phyloP scores from a whole-genome alignment of 2,329 filamentous ascomycete genomes.

The Calonectria ilicicola region DNA sequence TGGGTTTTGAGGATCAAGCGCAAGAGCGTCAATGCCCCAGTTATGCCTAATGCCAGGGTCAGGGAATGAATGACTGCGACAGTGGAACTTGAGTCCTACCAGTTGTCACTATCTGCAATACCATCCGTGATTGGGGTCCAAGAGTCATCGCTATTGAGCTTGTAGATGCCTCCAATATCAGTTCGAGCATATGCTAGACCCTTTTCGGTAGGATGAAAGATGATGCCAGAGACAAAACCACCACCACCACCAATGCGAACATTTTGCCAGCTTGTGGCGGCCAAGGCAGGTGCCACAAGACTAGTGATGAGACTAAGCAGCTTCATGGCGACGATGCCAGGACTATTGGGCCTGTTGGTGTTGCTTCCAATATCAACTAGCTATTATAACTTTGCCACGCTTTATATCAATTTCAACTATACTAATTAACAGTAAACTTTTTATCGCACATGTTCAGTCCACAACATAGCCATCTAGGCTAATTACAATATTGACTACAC shows the following conservation, averaged over 20 bases:
- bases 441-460: not conserved
- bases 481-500: not conserved
- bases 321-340: not conserved
- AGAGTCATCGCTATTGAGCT: constrained; percentile 63
- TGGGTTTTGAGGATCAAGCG: constrained; percentile 65
- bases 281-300: not conserved
- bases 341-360: not conserved
- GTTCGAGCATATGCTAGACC: constrained; percentile 65
- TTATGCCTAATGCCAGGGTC: constrained; percentile 53
- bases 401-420: not conserved
- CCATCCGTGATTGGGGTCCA: constrained; percentile 57
- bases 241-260: constrained; percentile 67
- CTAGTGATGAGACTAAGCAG: not conserved
- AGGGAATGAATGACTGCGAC: not conserved
- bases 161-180: constrained; percentile 69
- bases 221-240: constrained; percentile 67
- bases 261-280: constrained; percentile 54
- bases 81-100: constrained; percentile 47
- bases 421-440: too few species aligned
- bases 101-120: constrained; percentile 56
- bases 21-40: constrained; percentile 69
- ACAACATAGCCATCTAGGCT: not conserved
- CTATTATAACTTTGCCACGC: not conserved
- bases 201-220: constrained; percentile 63
- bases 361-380: not conserved